phyloP scores from a whole-genome alignment of 2,329 filamentous ascomycete genomes.

The Scedosporium boydii region DNA sequence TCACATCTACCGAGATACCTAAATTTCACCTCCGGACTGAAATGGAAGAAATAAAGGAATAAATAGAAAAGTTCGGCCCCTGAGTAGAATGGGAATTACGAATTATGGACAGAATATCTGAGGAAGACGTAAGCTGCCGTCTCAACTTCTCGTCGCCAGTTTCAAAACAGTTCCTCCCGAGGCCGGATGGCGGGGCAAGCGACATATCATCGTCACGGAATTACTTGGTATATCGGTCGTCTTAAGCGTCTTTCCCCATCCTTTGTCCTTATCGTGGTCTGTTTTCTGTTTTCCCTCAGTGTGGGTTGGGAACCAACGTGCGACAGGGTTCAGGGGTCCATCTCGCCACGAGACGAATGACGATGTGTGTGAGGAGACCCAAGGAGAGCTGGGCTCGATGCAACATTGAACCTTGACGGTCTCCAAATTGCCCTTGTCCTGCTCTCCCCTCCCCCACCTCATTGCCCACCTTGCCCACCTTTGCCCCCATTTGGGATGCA shows the following conservation, averaged over 20 bases:
- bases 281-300: not conserved
- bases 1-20: no score
- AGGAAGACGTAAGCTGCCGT: not conserved
- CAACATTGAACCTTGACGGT: not conserved
- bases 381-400: no score
- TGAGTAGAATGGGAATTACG: no score
- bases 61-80: not conserved
- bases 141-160: not conserved
- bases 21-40: not conserved
- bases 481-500: not conserved
- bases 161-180: not conserved
- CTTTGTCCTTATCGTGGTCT: not conserved
- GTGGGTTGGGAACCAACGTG: not conserved
- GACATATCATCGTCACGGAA: conserved; percentile 1
- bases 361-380: no score
- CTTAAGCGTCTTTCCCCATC: not conserved
- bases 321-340: not conserved
- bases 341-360: not conserved
- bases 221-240: not conserved
- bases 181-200: not conserved
- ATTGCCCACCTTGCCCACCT: no score
- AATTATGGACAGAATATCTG: not conserved
- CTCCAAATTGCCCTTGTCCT: not conserved
- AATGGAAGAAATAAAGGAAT: not conserved
- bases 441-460: no score